These are phyloP conservation scores for Neoascochyta sp. DNA, from an alignment of 2,329 filamentous ascomycete genomes.

Conservation along the genomic window DNA sequence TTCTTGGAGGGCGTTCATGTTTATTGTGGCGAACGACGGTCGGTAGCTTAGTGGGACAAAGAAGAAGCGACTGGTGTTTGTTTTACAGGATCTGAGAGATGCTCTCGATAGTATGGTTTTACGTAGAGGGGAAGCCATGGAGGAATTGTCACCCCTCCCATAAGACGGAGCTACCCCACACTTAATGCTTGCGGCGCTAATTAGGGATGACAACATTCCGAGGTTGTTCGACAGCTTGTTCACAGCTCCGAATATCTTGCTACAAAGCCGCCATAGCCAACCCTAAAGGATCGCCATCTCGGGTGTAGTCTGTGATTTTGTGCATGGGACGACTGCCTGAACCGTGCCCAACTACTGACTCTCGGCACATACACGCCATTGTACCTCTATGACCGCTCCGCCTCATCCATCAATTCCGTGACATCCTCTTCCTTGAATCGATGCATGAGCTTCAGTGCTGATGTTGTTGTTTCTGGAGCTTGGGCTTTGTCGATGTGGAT, in stretches of 20 bases:
- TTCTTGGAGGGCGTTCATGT: conserved; percentile 49
- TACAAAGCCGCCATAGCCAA: too few species aligned
- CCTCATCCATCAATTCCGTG: conserved; percentile 62
- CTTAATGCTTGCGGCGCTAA: conserved; percentile 17
- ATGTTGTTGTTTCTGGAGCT: conserved; percentile 49
- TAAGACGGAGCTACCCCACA: conserved; percentile 9
- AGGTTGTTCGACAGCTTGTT: too few species aligned
- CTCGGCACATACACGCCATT: too few species aligned
- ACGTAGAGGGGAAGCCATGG: conserved; percentile 9
- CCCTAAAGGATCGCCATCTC: too few species aligned
- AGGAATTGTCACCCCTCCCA: conserved; percentile 3
- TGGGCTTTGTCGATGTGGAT: conserved; percentile 59
- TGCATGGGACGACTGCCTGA: too few species aligned
- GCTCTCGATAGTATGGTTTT: conserved; percentile 1
- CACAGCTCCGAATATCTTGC: too few species aligned
- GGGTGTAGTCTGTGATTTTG: too few species aligned
- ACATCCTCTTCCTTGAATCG: conserved; percentile 67
- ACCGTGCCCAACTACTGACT: too few species aligned
- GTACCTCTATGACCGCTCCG: conserved; percentile 15
- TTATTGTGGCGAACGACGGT: conserved; percentile 8
- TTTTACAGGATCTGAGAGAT: background rate
- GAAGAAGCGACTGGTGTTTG: too few species aligned
- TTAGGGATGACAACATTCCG: conserved; percentile 3
- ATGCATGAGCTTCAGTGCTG: conserved; percentile 73
- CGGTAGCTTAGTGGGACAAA: background rate